These are phyloP conservation scores for Fagopyrum tataricum DNA, from an alignment of 148 eudicot species.

Conservation along the genomic window DNA sequence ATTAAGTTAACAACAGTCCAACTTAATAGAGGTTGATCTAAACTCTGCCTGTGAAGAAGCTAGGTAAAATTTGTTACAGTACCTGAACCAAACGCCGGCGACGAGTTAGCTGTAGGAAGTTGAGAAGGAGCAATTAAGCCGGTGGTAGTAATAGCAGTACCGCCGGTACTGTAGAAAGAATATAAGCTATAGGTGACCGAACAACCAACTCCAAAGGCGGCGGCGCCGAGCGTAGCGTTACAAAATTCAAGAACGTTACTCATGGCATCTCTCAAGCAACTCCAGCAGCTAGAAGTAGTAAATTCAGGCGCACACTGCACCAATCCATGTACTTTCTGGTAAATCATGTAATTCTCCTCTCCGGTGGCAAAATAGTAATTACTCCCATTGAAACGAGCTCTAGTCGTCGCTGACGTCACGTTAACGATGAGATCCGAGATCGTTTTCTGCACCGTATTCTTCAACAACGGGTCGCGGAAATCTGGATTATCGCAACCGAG, in stretches of 20 bases:
- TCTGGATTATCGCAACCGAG: not conserved
- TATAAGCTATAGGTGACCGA: not conserved
- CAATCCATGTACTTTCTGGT: not conserved
- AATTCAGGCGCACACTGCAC: not conserved
- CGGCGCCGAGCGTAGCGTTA: not conserved
- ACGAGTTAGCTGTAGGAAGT: not conserved
- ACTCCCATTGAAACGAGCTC: not conserved
- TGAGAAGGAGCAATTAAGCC: not conserved
- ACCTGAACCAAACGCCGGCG: not conserved
- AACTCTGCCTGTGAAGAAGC: too few species aligned
- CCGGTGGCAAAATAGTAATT: not conserved
- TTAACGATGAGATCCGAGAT: not conserved
- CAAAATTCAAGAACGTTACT: not conserved
- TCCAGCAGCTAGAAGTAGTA: not conserved
- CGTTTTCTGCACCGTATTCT: not conserved
- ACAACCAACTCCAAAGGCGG: not conserved
- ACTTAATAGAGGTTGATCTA: too few species aligned
- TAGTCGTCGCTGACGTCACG: not conserved
- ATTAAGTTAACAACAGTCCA: too few species aligned
- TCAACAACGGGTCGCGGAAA: not conserved
- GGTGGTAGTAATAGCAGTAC: not conserved
- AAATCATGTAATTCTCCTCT: not conserved
- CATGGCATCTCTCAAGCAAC: not conserved
- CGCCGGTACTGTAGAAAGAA: not conserved
- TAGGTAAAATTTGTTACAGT: not conserved